Percentiles rank a stretch among this genome's conserved stretches.
Evolutionary conservation across 768 basidiomycete genomes (phyloP).

Genomic region (Peribolospora baueri): DNA sequence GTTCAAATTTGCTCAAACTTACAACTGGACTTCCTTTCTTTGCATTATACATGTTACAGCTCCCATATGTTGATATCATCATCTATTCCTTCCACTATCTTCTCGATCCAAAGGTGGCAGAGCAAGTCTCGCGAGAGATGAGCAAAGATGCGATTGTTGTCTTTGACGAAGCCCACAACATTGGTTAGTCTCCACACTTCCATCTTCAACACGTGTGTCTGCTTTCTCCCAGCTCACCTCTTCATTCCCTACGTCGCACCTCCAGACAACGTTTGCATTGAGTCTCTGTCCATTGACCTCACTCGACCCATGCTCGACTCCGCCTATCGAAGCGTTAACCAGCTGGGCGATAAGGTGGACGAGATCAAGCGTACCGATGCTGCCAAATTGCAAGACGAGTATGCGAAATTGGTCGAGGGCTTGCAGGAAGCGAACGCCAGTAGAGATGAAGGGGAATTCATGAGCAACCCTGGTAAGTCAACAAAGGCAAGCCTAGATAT

Average conservation of each 20-base stretch:
- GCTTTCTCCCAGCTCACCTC: neutral
- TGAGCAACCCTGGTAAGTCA: constrained; percentile 58
- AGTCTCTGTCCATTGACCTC: constrained; percentile 87
- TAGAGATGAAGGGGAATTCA: constrained; percentile 45
- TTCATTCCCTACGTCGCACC: neutral
- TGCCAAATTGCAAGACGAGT: constrained; percentile 83
- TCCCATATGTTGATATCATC: constrained; percentile 83
- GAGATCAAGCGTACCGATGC: constrained; percentile 95
- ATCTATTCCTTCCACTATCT: constrained; percentile 99
- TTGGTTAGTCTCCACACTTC: constrained; percentile 32
- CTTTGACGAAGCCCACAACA: constrained; percentile 98
- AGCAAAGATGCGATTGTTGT: constrained; percentile 96
- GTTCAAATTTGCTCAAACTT: neutral
- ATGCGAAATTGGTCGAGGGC: constrained; percentile 80
- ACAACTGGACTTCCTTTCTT: neutral
- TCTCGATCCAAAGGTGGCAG: constrained; percentile 93
- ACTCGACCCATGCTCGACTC: constrained; percentile 95
- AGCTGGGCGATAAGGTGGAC: constrained; percentile 73
- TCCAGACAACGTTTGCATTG: constrained; percentile 91
- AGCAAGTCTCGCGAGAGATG: constrained; percentile 93
- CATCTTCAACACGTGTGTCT: neutral
- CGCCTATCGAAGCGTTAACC: constrained; percentile 62
- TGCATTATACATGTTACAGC: constrained; percentile 26
- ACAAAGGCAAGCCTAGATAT: neutral
- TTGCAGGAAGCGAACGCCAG: constrained; percentile 49